These are phyloP conservation scores for Ramaria rubella DNA, from an alignment of 768 basidiomycete genomes.

Conservation along the genomic window DNA sequence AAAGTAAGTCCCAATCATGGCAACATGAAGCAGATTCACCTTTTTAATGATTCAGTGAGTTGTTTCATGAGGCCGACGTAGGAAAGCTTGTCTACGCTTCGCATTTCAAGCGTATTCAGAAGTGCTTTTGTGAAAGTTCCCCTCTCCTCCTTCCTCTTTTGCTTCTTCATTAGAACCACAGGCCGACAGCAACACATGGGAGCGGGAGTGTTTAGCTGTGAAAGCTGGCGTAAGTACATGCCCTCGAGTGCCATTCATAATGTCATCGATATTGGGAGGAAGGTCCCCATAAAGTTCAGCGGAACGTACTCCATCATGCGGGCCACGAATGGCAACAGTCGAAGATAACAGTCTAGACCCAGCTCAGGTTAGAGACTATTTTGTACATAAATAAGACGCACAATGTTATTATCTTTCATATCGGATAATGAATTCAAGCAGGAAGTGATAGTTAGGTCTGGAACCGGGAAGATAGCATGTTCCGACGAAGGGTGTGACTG, in stretches of 20 bases:
- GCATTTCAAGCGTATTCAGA: conserved; percentile 37
- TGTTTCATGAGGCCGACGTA: conserved; percentile 43
- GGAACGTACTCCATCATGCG: conserved; percentile 31
- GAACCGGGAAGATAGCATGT: conserved; percentile 49
- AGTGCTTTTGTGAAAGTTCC: conserved; percentile 55
- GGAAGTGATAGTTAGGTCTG: conserved; percentile 57
- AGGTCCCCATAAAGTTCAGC: conserved; percentile 40
- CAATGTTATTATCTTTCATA: conserved; percentile 60
- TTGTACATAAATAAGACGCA: background rate
- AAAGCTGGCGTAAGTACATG: conserved; percentile 39
- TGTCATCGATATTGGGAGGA: conserved; percentile 51
- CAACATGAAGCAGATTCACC: background rate
- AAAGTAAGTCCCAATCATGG: background rate
- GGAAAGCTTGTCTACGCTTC: conserved; percentile 48
- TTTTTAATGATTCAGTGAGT: background rate
- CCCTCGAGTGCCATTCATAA: conserved; percentile 32
- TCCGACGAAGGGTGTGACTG: conserved; percentile 43
- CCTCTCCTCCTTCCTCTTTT: conserved; percentile 55
- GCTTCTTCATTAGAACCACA: conserved; percentile 50
- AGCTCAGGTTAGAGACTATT: background rate
- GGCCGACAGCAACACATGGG: conserved; percentile 53
- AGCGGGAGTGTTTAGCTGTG: conserved; percentile 30
- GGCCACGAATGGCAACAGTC: conserved; percentile 54
- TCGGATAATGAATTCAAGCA: conserved; percentile 51
- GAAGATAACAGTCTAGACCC: conserved; percentile 42